Conservation (phyloP, 106 monocot species). For the Amphibolis antarctica region DNA sequence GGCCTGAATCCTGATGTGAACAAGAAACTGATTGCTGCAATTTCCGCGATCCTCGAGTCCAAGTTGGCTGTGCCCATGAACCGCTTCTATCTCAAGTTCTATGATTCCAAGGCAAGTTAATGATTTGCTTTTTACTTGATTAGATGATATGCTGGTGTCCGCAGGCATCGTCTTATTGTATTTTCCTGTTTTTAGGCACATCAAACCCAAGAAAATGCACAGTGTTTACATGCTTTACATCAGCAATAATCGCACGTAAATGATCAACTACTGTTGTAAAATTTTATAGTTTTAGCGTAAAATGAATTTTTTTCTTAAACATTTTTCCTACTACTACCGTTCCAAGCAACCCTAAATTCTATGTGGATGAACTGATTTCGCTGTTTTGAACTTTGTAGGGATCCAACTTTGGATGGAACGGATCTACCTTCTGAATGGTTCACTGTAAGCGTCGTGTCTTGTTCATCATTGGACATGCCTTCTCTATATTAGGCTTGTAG, state of each 20-base stretch:
- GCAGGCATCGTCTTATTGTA: slow-evolving; percentile 11
- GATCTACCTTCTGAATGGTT: slow-evolving; percentile 34
- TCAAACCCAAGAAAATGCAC: slow-evolving; percentile 24
- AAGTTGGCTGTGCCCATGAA: slow-evolving; percentile 68
- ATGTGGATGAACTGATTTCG: neutral
- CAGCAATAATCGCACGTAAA: slow-evolving; percentile 35
- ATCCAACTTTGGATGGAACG: slow-evolving; percentile 74
- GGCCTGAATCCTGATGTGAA: slow-evolving; percentile 56
- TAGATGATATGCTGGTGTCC: neutral
- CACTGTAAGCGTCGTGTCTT: neutral
- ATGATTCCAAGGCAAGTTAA: slow-evolving; percentile 38
- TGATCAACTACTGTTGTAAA: slow-evolving; percentile 9
- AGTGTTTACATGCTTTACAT: slow-evolving; percentile 40
- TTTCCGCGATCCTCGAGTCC: slow-evolving; percentile 52
- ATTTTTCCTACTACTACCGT: neutral
- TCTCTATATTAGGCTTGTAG: neutral
- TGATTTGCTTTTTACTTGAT: neutral
- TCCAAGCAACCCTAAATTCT: neutral
- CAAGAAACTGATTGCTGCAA: slow-evolving; percentile 74
- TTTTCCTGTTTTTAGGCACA: slow-evolving; percentile 13
- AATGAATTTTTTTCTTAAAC: neutral
- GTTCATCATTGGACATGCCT: neutral
- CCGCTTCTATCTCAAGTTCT: slow-evolving; percentile 49
- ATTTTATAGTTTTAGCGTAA: neutral
- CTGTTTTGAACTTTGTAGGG: slow-evolving; percentile 27